Evolutionary conservation across 768 basidiomycete species (phyloP).

Genomic region (Cystofilobasidium macerans): DNA sequence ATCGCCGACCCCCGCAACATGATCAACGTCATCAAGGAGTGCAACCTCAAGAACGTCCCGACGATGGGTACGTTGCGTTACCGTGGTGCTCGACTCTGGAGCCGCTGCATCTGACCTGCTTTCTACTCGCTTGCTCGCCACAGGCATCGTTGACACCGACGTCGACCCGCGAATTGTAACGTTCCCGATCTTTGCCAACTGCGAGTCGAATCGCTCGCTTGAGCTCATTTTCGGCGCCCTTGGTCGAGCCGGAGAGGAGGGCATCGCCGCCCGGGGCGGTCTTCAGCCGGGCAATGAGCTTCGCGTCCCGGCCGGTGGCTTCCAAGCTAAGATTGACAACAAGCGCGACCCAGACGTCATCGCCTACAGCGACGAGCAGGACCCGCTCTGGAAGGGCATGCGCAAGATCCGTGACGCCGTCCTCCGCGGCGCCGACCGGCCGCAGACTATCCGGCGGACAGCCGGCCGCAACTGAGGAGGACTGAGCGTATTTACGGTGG

Average conservation of each 20-base stretch:
- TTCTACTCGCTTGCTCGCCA: neutral
- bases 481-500: too few relatives aligned
- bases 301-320: conserved; percentile 4
- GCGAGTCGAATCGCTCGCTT: conserved; percentile 73
- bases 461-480: too few relatives aligned
- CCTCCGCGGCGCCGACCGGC: neutral
- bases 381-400: neutral
- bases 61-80: conserved; percentile 56
- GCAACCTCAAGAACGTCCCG: conserved; percentile 75
- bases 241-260: conserved; percentile 63
- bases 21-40: conserved; percentile 72
- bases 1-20: conserved; percentile 84
- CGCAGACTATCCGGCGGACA: too few relatives aligned
- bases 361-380: neutral
- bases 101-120: neutral
- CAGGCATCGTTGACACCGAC: conserved; percentile 73
- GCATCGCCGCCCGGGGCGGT: conserved; percentile 29
- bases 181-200: conserved; percentile 97
- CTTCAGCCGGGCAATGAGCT: neutral
- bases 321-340: conserved; percentile 23
- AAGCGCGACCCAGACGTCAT: conserved; percentile 3
- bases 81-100: neutral
- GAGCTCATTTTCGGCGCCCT: conserved; percentile 83
- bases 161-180: conserved; percentile 92
- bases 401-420: neutral